phyloP scores from a whole-genome alignment of 108 stramenopile genomes.

The Craspedostauros australis region DNA sequence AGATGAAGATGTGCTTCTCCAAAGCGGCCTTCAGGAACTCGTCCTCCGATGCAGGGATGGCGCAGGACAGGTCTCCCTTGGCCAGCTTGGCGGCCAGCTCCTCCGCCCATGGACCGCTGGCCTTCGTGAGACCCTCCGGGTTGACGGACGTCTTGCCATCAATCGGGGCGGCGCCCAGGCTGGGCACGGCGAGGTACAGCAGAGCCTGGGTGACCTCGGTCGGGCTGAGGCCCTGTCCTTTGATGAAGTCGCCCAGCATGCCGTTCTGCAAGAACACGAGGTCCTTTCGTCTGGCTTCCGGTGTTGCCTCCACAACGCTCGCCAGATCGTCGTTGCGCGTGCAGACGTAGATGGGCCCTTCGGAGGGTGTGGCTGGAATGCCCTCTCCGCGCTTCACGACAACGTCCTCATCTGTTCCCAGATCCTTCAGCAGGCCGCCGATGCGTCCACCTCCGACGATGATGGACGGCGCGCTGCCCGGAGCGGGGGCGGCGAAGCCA shows the following conservation, averaged over 20 bases:
- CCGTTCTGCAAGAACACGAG: slow-evolving; percentile 95
- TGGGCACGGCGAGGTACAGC: slow-evolving; percentile 80
- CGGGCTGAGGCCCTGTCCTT: slow-evolving; percentile 56
- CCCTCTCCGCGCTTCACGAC: slow-evolving; percentile 51
- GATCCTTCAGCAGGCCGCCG: slow-evolving; percentile 39
- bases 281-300: slow-evolving; percentile 66
- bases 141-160: slow-evolving; percentile 88
- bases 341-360: slow-evolving; percentile 77
- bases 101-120: slow-evolving; percentile 75
- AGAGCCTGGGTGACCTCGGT: slow-evolving; percentile 77
- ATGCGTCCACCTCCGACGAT: slow-evolving; percentile 76
- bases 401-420: slow-evolving; percentile 40
- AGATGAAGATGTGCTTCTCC: slow-evolving; percentile 94
- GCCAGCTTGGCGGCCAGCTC: slow-evolving; percentile 77
- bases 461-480: too few species aligned
- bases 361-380: slow-evolving; percentile 44
- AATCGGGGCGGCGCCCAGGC: slow-evolving; percentile 74
- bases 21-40: slow-evolving; percentile 81
- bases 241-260: slow-evolving; percentile 71
- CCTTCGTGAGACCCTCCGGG: slow-evolving; percentile 88
- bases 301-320: slow-evolving; percentile 74
- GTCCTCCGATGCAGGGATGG: slow-evolving; percentile 48
- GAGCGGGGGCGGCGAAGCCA: too few species aligned
- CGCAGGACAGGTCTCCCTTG: slow-evolving; percentile 67
- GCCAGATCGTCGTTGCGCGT: slow-evolving; percentile 90